Evolutionary conservation across 495 filamentous ascomycete species (phyloP), one percentile per base, ranked within the genome.

Genomic region (Penicillium fimorum): DNA sequence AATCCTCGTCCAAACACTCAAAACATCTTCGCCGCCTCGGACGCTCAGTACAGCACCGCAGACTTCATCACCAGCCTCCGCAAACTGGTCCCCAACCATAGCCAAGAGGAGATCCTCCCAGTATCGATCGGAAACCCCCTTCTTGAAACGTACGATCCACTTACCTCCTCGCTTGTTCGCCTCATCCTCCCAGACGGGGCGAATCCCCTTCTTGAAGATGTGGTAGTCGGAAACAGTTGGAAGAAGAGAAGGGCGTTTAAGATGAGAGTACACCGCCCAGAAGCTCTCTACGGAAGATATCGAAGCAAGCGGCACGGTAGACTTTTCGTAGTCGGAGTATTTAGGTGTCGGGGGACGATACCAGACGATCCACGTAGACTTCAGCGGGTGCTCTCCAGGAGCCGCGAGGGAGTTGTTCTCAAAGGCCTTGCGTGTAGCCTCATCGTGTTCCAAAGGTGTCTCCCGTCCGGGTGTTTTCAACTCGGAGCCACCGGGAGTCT

Each of bases 241-340:
- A 47, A 98, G 79, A 13, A 82, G 75, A 41, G 90, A 96, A 2
- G 94, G 95, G 17, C 90, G 85, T 70, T 95, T 96, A 48, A 98
- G 80, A 70, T 97, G 93, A 24, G 83, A 79, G 70, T 96, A 97
- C 13, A 96, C 82, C n/a, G 82, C 76, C 85, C 92, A 97, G 71
- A 98, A 97, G 37, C 93, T 87, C 75, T 97, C 91, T 47, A 82
- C 91, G 9, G 90, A 88, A 29, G 84, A 82, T 68, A 95, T 90
- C 40, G 81, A 77, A 51, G 90, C 93, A 62, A 97, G 83, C 15
- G 91, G 82, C 62, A 92, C 86, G 42, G 92, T 89, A 13, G 92
- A 96, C 76, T 97, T 97, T 70, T 98, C 94, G 67, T 97, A 98
- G 72, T 98, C 94, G 70, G 93, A 92, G 71, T 91, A 97, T 77